Conservation (phyloP, 208 protist genomes). For the Trypanosoma theileri region DNA sequence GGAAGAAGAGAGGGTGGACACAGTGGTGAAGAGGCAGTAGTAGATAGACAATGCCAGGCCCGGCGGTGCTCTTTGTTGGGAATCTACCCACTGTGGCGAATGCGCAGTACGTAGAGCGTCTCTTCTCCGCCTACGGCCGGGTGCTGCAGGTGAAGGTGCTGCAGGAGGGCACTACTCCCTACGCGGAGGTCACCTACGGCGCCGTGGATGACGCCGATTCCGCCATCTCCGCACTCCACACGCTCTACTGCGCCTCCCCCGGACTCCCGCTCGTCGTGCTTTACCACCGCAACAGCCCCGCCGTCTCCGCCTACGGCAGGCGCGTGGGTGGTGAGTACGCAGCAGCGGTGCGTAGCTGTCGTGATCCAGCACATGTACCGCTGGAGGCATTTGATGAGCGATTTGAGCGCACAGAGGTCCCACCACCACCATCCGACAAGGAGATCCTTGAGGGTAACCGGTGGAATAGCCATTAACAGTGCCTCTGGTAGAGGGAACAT, state of each 20-base stretch:
- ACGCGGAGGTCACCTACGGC: conserved; percentile 72
- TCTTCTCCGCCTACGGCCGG: conserved; percentile 81
- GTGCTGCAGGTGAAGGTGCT: conserved; percentile 64
- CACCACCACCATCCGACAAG: conserved; percentile 55
- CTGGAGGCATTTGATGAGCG: conserved; percentile 67
- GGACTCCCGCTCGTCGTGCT: conserved; percentile 79
- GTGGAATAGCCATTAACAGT: conserved; percentile 14
- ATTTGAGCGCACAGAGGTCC: conserved; percentile 55
- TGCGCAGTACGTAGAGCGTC: conserved; percentile 74
- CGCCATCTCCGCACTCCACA: conserved; percentile 80
- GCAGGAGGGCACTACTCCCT: conserved; percentile 47
- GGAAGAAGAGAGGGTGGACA: too few relatives aligned
- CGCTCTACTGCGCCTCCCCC: conserved; percentile 69
- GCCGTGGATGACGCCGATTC: conserved; percentile 77
- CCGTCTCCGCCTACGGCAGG: conserved; percentile 65
- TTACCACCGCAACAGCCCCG: conserved; percentile 65
- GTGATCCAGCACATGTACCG: conserved; percentile 38
- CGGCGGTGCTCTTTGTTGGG: conserved; percentile 67
- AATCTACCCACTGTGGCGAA: conserved; percentile 79
- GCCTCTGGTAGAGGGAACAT: neutral
- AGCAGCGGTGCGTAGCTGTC: conserved; percentile 47
- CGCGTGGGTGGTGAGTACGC: conserved; percentile 66
- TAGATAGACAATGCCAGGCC: conserved; percentile 1
- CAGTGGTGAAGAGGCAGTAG: too few relatives aligned
- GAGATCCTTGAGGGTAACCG: conserved; percentile 36